Evolutionary conservation across 768 basidiomycete species (phyloP).

Genomic region (Sarcomyxa edulis): DNA sequence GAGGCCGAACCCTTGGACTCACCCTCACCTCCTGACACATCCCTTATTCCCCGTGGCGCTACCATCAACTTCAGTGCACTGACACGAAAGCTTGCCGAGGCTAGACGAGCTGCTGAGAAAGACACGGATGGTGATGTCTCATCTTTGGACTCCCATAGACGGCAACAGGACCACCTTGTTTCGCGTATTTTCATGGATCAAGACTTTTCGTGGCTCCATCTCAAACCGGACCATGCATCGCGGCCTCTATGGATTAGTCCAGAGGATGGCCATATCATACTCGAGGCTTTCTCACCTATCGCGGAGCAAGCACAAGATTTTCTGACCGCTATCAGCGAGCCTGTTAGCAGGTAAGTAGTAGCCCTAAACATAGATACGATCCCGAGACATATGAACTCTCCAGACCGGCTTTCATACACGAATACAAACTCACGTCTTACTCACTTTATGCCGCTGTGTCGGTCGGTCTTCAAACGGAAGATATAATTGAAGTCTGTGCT

Average conservation of each 20-base stretch:
- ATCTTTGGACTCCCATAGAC: conserved; percentile 59
- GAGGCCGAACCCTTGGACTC: conserved; percentile 57
- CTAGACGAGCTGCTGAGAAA: conserved; percentile 42
- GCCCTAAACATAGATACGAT: conserved; percentile 23
- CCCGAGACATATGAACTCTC: conserved; percentile 17
- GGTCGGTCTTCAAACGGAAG: conserved; percentile 94
- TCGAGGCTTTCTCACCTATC: conserved; percentile 96
- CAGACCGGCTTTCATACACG: conserved; percentile 98
- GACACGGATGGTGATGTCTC: conserved; percentile 38
- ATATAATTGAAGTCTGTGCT: conserved; percentile 91
- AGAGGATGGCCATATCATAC: conserved; percentile 87
- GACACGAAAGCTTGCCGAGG: conserved; percentile 71
- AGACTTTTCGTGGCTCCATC: conserved; percentile 81
- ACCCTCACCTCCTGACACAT: conserved; percentile 46
- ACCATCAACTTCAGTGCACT: conserved; percentile 88
- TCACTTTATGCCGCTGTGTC: conserved; percentile 98
- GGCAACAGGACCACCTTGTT: conserved; percentile 70
- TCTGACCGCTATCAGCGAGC: conserved; percentile 95
- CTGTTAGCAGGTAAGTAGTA: conserved; percentile 86
- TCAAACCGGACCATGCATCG: conserved; percentile 88
- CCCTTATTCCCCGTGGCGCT: conserved; percentile 60
- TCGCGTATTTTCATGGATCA: conserved; percentile 82
- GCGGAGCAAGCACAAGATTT: conserved; percentile 99
- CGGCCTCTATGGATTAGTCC: conserved; percentile 97
- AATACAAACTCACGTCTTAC: conserved; percentile 98